Percentiles rank a stretch among this genome's conserved stretches.
These are phyloP conservation scores for Nidularia pulvinata DNA, from an alignment of 768 basidiomycete genomes.

Conservation along the genomic window DNA sequence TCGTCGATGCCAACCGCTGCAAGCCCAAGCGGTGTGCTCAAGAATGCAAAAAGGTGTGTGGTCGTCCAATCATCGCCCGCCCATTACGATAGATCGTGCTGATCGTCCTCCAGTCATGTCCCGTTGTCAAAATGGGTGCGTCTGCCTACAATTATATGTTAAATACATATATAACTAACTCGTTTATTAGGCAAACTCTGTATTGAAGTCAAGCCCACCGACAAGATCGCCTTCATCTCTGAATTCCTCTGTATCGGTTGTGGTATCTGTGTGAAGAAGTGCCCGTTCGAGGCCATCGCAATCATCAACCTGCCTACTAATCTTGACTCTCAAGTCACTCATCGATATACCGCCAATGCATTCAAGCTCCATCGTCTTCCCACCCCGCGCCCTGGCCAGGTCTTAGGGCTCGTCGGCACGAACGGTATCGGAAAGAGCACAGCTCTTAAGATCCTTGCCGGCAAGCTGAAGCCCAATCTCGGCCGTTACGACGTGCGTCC, in stretches of 20 bases:
- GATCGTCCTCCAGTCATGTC: constrained; percentile 53
- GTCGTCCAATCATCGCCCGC: background rate
- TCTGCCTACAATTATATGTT: too few relatives aligned
- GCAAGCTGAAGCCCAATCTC: constrained; percentile 97
- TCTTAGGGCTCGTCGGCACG: constrained; percentile 97
- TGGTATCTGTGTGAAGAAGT: constrained; percentile 99
- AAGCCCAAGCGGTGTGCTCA: constrained; percentile 97
- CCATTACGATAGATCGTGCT: constrained; percentile 8
- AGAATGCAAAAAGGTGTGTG: constrained; percentile 93
- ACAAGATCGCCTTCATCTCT: constrained; percentile 99
- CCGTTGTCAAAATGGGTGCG: constrained; percentile 95
- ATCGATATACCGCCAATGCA: constrained; percentile 97
- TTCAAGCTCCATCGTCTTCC: constrained; percentile 99
- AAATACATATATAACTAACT: too few relatives aligned
- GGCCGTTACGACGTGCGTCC: constrained; percentile 89
- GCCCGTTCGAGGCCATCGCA: constrained; percentile 98
- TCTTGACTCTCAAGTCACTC: constrained; percentile 93
- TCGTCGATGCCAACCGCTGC: constrained; percentile 90
- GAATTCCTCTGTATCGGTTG: constrained; percentile 99
- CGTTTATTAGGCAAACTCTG: constrained; percentile 93
- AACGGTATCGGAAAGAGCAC: constrained; percentile 99
- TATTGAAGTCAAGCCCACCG: constrained; percentile 94
- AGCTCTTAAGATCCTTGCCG: constrained; percentile 94
- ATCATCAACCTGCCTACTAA: constrained; percentile 99
- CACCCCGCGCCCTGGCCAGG: constrained; percentile 96